phyloP scores from a whole-genome alignment of 306 rosid genomes.

The Acacia confusa region DNA sequence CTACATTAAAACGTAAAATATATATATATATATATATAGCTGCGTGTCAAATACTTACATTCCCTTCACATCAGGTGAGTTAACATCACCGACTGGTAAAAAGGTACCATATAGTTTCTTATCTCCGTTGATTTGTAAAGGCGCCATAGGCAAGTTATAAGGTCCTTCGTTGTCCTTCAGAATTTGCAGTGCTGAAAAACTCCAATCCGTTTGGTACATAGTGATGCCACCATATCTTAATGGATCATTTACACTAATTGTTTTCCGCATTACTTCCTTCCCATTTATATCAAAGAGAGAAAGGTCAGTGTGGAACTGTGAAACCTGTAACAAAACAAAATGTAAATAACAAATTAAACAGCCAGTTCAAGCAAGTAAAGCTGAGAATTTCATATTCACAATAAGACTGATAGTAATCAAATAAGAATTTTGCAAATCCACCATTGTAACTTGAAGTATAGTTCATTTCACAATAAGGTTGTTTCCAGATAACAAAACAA shows the following conservation, averaged over 20 bases:
- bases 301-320: conserved; percentile 88
- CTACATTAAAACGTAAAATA: background rate
- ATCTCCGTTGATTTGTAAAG: conserved; percentile 89
- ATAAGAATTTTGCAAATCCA: background rate
- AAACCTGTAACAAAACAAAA: conserved; percentile 52
- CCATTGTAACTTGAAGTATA: background rate
- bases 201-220: conserved; percentile 96
- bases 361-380: conserved; percentile 9
- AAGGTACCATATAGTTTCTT: conserved; percentile 91
- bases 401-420: background rate
- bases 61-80: conserved; percentile 80
- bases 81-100: conserved; percentile 77
- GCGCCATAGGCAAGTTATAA: conserved; percentile 92
- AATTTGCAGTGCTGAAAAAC: conserved; percentile 81
- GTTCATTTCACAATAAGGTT: background rate
- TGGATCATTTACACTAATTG: conserved; percentile 91
- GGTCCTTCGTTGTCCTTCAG: conserved; percentile 90
- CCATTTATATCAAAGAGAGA: conserved; percentile 74
- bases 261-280: conserved; percentile 86
- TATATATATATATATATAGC: too few species aligned
- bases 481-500: background rate
- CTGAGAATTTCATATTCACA: background rate
- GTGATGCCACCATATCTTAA: conserved; percentile 82
- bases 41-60: conserved; percentile 54
- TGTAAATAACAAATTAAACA: background rate